Conservation (phyloP, 345 rosid genomes). For the Linum tenue region DNA sequence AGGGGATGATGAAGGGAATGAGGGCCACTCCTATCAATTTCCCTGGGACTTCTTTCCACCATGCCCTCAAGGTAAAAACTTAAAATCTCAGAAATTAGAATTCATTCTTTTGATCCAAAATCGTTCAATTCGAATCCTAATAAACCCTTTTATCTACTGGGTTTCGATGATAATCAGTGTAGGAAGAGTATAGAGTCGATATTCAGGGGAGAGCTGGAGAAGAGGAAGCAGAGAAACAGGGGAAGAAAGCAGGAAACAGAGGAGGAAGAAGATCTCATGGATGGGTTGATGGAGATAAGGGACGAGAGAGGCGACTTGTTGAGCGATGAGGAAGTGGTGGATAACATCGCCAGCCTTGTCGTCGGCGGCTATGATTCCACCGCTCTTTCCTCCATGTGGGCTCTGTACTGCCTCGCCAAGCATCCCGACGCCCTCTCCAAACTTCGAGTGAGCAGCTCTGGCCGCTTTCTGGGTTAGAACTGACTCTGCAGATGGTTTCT, state of each 20-base stretch:
- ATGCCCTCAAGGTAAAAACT: constrained; percentile 23
- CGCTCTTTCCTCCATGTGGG: constrained; percentile 30
- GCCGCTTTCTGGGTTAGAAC: neutral
- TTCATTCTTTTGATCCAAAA: too few species aligned
- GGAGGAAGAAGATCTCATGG: constrained; percentile 27
- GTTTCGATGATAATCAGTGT: constrained; percentile 13
- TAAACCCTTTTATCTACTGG: too few species aligned
- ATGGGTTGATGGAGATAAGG: constrained; percentile 27
- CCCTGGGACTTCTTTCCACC: constrained; percentile 29
- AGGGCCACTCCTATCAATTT: constrained; percentile 29
- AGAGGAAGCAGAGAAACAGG: constrained; percentile 17
- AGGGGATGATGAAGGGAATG: constrained; percentile 18
- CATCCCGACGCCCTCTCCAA: constrained; percentile 20
- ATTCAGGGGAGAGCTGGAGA: constrained; percentile 19
- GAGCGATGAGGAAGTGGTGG: constrained; percentile 32
- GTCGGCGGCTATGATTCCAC: constrained; percentile 28
- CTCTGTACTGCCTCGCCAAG: constrained; percentile 33
- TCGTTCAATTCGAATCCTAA: too few species aligned
- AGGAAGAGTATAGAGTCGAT: constrained; percentile 18
- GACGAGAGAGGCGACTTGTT: constrained; percentile 28
- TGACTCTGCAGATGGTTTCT: neutral
- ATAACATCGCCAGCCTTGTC: constrained; percentile 29
- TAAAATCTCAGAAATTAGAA: too few species aligned
- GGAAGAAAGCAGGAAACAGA: neutral
- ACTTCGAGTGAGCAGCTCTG: constrained; percentile 13